These are phyloP conservation scores for Pisolithus tinctorius DNA, from an alignment of 768 basidiomycete species.

Conservation along the genomic window DNA sequence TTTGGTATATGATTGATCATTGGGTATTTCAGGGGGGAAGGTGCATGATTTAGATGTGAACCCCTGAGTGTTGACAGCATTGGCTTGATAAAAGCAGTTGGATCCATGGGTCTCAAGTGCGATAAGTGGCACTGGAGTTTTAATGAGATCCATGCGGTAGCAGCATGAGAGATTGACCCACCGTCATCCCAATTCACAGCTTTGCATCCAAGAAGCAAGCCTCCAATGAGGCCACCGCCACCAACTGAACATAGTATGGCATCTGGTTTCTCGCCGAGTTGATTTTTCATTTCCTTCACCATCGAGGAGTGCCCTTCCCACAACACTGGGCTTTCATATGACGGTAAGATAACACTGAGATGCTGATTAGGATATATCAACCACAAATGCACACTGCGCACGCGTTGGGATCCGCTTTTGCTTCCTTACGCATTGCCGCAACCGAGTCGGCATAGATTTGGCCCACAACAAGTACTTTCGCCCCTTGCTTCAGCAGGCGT, in stretches of 20 bases:
- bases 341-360: slow-evolving; percentile 57
- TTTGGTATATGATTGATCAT: slow-evolving; percentile 31
- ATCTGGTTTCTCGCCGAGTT: slow-evolving; percentile 51
- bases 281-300: slow-evolving; percentile 53
- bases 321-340: slow-evolving; percentile 61
- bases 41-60: slow-evolving; percentile 28
- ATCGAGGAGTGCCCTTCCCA: slow-evolving; percentile 80
- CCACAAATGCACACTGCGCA: slow-evolving; percentile 28
- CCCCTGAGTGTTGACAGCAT: slow-evolving; percentile 44
- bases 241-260: slow-evolving; percentile 77
- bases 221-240: slow-evolving; percentile 66
- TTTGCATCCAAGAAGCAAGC: slow-evolving; percentile 62
- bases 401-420: slow-evolving; percentile 42
- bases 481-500: slow-evolving; percentile 46
- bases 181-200: slow-evolving; percentile 63
- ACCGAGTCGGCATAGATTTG: slow-evolving; percentile 53
- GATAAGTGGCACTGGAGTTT: slow-evolving; percentile 51
- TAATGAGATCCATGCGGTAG: background rate
- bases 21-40: slow-evolving; percentile 21
- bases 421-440: slow-evolving; percentile 40
- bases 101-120: slow-evolving; percentile 67
- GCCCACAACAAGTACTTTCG: slow-evolving; percentile 54
- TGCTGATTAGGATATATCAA: background rate
- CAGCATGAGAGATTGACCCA: slow-evolving; percentile 23
- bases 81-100: slow-evolving; percentile 67